Base-by-base conservation (phyloP, 345 rosid species). In the Leavenworthia alabamica region DNA sequence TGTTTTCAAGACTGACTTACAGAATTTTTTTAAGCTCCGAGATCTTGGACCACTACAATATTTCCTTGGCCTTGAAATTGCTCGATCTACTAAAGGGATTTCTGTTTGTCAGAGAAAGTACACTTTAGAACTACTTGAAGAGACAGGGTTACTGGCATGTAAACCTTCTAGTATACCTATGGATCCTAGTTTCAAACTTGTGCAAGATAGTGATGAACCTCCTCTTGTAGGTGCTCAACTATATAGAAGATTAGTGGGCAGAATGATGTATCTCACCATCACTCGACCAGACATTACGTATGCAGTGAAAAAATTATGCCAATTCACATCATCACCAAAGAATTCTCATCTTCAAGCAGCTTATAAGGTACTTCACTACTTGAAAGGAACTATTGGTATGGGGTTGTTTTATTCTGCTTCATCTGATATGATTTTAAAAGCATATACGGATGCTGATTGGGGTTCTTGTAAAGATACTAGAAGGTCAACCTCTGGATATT, bases 1-100 rank as follows among this genome's bases (percentile, higher is more conserved):
- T 1, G 0, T 10, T 1, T 6, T 33, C 0, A 33, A 33, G 0
- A 1, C 0, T 0, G 13, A 33, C 4, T 4, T 33, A 0, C 0
- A 33, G 1, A 33, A 0, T 11, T 11, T 2, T 11, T 33, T 33
- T 0, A 33, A 33, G 2, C 39, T 33, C 2, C 0, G 6, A 4
- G 13, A 33, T 1, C 39, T 33, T 0, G 6, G 39, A 0, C 0
- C 39, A 0, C 7, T 11, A 4, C 36, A 32, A 1, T 32, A 32
- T 1, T 32, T 32, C 3, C 36, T 32, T 1, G 36, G 36, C 0
- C 1, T 10, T 3, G 39, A 33, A 8, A 33, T 33, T 33, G 39
- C 39, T 0, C 3, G 13, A 4, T 1, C 13, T 0, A 0, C 13
- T 0, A 33, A 4, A 1, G 39, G 13, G 0, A 33, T 33, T 0